Percentiles rank a stretch among this genome's conserved stretches.
phyloP scores from a whole-genome alignment of 2,329 filamentous ascomycete species.

The Trichoderma koningii region DNA sequence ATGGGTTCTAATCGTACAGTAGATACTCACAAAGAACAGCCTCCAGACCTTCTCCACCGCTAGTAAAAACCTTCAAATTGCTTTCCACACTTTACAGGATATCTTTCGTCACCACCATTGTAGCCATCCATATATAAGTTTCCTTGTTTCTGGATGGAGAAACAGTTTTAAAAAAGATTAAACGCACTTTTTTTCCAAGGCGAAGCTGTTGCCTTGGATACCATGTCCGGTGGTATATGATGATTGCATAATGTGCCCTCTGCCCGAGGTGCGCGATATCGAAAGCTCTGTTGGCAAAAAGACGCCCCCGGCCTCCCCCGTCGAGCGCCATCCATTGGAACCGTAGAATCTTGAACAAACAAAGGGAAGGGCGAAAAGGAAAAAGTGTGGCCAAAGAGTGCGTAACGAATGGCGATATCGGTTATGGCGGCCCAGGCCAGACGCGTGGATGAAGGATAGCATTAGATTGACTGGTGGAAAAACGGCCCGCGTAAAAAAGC shows the following conservation, averaged over 20 bases:
- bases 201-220: constrained; percentile 35
- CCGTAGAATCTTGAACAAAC: constrained; percentile 29
- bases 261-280: constrained; percentile 37
- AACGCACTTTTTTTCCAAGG: constrained; percentile 41
- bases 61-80: constrained; percentile 33
- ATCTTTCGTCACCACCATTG: constrained; percentile 9
- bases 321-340: constrained; percentile 34
- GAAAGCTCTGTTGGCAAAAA: constrained; percentile 37
- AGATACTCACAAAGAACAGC: constrained; percentile 29
- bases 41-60: constrained; percentile 29
- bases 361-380: constrained; percentile 8
- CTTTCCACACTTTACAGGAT: constrained; percentile 28
- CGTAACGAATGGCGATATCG: not conserved
- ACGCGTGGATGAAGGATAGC: constrained; percentile 10
- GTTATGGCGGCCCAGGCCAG: constrained; percentile 4
- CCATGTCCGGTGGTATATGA: constrained; percentile 41
- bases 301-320: constrained; percentile 36
- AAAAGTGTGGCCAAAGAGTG: not conserved
- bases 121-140: constrained; percentile 25
- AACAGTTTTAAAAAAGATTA: constrained; percentile 36
- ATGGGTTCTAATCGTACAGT: constrained; percentile 40
- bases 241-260: constrained; percentile 27
- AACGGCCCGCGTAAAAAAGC: constrained; percentile 1
- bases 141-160: constrained; percentile 45
- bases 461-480: constrained; percentile 17